Conservation (phyloP, 1,284 basidiomycete species). For the Apiotrichum brassicae region DNA sequence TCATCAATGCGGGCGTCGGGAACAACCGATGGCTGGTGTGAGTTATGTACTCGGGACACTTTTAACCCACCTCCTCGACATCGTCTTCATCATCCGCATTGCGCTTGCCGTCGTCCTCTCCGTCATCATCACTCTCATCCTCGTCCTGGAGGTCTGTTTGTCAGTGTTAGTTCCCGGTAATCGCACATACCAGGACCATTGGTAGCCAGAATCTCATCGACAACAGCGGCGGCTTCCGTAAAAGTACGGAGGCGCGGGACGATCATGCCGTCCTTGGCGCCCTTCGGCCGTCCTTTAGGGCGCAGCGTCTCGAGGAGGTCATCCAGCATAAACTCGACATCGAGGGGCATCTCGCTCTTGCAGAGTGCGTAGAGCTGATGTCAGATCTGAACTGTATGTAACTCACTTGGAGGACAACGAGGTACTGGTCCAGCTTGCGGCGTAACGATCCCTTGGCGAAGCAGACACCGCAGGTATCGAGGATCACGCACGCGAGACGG, state of each 20-base stretch:
- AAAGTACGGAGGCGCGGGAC: conserved; percentile 59
- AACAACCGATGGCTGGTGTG: neutral
- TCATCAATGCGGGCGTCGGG: conserved; percentile 3
- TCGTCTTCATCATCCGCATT: conserved; percentile 81
- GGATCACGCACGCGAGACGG: conserved; percentile 79
- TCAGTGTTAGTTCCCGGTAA: no score
- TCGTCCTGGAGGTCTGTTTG: conserved; percentile 6
- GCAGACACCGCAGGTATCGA: conserved; percentile 97
- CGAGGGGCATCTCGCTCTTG: conserved; percentile 86
- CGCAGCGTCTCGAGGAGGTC: conserved; percentile 87
- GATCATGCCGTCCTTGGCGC: conserved; percentile 12
- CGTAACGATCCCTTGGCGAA: conserved; percentile 87
- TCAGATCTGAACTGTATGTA: no score
- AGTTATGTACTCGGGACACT: neutral
- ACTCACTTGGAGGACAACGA: conserved; percentile 63
- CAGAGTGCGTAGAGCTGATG: conserved; percentile 77
- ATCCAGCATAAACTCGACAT: conserved; percentile 91
- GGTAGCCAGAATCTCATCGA: conserved; percentile 77
- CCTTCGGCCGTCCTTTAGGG: conserved; percentile 55
- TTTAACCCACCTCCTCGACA: conserved; percentile 48
- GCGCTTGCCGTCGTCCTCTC: conserved; percentile 12
- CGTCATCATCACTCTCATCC: conserved; percentile 17
- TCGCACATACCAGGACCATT: conserved; percentile 52
- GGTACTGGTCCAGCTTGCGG: conserved; percentile 85
- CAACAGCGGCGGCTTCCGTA: conserved; percentile 74